phyloP scores from a whole-genome alignment of 495 filamentous ascomycete species.

The Neurospora sp. region DNA sequence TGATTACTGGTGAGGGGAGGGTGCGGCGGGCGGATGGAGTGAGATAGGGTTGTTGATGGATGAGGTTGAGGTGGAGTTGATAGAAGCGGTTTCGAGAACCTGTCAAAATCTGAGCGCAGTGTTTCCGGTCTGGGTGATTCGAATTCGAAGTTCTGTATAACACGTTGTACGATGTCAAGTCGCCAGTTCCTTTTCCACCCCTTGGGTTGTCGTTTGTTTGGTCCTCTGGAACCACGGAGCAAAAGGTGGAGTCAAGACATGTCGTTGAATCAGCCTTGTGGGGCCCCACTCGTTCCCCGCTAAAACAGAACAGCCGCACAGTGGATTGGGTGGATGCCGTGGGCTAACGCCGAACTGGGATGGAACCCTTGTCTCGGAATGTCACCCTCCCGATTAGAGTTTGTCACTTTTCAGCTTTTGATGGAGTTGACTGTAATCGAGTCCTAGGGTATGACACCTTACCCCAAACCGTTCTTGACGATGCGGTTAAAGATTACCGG shows the following conservation, averaged over 20 bases:
- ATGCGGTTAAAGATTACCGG: neutral
- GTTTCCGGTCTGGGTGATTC: neutral
- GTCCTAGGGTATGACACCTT: neutral
- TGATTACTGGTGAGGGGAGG: neutral
- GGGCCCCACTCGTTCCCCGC: neutral
- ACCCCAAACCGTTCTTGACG: neutral
- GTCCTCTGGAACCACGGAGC: neutral
- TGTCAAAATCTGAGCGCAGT: fast-evolving
- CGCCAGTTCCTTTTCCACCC: neutral
- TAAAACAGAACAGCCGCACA: neutral
- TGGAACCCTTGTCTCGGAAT: neutral
- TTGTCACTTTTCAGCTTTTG: neutral
- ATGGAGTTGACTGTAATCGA: neutral
- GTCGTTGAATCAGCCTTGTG: neutral
- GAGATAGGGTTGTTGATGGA: neutral
- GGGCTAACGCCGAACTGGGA: neutral
- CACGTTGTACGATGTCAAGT: neutral
- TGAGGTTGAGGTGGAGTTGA: neutral
- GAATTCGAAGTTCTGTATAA: neutral
- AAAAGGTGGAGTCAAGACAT: neutral
- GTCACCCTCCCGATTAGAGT: neutral
- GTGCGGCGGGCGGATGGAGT: neutral
- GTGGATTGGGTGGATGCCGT: neutral
- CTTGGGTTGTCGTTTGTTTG: neutral
- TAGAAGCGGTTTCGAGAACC: neutral